Evolutionary conservation across 1,284 basidiomycete genomes (phyloP).

Genomic region (Melampsora medusae): DNA sequence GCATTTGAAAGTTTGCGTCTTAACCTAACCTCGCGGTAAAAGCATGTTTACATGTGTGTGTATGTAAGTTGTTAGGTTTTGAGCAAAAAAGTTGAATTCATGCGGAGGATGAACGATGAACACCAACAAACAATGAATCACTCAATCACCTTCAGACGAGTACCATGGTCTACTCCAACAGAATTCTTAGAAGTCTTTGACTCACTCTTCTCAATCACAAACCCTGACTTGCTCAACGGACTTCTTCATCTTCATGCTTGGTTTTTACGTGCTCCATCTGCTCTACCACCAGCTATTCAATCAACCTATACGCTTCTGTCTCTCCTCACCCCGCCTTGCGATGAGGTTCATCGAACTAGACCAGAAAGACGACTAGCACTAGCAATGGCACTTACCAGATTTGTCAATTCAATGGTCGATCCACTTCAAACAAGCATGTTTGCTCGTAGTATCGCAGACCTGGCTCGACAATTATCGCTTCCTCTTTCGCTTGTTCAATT

Average conservation of each 20-base stretch:
- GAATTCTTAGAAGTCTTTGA: constrained; percentile 79
- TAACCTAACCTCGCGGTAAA: too few relatives aligned
- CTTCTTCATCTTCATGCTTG: constrained; percentile 27
- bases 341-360: background rate
- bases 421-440: constrained; percentile 77
- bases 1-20: too few relatives aligned
- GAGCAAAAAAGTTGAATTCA: background rate
- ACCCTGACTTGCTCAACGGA: background rate
- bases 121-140: background rate
- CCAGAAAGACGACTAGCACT: constrained; percentile 61
- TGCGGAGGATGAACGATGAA: too few relatives aligned
- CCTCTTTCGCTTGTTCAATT: constrained; percentile 90
- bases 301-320: constrained; percentile 68
- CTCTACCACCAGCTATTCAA: constrained; percentile 70
- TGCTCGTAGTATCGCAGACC: constrained; percentile 82
- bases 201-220: constrained; percentile 65
- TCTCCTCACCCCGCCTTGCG: constrained; percentile 59
- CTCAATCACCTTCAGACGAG: constrained; percentile 59
- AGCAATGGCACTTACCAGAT: constrained; percentile 68
- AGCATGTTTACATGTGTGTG: background rate
- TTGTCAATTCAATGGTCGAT: constrained; percentile 75
- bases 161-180: constrained; percentile 72
- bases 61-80: background rate
- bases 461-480: constrained; percentile 79
- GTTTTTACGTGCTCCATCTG: constrained; percentile 60